A percentile compares a stretch with the other conserved stretches of the same genome.
These are phyloP conservation scores for Boletus rubescentipes DNA, from an alignment of 768 basidiomycete genomes.

Conservation along the genomic window DNA sequence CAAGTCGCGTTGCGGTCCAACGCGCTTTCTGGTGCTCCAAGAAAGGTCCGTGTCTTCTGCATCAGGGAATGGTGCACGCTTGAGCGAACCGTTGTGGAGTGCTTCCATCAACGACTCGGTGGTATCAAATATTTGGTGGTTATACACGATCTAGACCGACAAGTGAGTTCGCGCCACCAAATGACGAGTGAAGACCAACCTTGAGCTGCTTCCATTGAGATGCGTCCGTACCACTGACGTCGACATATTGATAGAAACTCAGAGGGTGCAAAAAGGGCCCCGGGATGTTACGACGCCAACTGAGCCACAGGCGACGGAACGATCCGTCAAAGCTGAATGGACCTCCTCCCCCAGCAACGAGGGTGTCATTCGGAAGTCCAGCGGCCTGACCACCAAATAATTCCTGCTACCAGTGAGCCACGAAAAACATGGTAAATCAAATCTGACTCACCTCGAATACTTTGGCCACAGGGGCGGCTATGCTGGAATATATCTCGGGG, in stretches of 20 bases:
- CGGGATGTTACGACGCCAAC: conserved; percentile 48
- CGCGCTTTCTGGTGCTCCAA: conserved; percentile 49
- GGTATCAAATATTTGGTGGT: conserved; percentile 53
- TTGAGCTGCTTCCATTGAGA: conserved; percentile 52
- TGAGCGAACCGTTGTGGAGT: conserved; percentile 52
- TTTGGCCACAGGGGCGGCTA: conserved; percentile 39
- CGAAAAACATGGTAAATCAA: background rate
- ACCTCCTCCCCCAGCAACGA: conserved; percentile 44
- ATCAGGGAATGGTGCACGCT: conserved; percentile 35
- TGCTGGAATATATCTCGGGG: conserved; percentile 29
- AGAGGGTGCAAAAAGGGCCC: conserved; percentile 55
- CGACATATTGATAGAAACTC: conserved; percentile 57
- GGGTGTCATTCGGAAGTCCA: conserved; percentile 48
- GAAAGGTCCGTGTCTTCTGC: conserved; percentile 35
- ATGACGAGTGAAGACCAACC: conserved; percentile 27
- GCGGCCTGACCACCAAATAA: conserved; percentile 46
- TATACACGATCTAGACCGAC: conserved; percentile 49
- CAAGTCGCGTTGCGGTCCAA: conserved; percentile 46
- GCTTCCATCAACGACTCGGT: conserved; percentile 51
- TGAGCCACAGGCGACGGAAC: conserved; percentile 55
- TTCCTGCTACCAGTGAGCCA: conserved; percentile 30
- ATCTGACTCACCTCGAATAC: conserved; percentile 39
- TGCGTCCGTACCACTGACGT: conserved; percentile 52
- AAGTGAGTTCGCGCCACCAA: background rate
- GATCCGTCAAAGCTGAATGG: conserved; percentile 62